Conservation (phyloP, 73 alveolate species). For the Uronychia binucleata region DNA sequence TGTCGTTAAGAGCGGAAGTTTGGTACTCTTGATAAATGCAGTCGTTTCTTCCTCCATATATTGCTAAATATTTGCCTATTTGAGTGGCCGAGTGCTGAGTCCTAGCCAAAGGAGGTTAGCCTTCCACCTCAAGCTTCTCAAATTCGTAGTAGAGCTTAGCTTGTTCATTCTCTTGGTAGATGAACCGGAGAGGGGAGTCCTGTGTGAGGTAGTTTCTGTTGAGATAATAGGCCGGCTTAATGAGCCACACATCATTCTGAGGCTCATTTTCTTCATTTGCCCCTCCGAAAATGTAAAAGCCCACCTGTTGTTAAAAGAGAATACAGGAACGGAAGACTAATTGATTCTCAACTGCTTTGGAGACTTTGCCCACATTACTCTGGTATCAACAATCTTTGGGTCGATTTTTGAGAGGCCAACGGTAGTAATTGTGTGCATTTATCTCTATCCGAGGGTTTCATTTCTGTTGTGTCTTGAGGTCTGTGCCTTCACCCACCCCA, state of each 20-base stretch:
- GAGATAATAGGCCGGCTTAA: conserved; percentile 2
- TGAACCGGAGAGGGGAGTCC: not conserved
- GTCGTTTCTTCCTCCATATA: conserved; percentile 52
- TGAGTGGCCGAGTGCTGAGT: not conserved
- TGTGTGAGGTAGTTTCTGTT: not conserved
- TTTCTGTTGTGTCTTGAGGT: not conserved
- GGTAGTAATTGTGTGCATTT: not conserved
- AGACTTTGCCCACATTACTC: conserved; percentile 10
- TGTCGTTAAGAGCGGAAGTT: conserved; percentile 42
- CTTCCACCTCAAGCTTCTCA: not conserved
- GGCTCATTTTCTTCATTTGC: not conserved
- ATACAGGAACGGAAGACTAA: no score
- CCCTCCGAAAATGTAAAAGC: conserved; percentile 37
- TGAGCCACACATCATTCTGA: conserved; percentile 19
- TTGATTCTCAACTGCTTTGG: no score
- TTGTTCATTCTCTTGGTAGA: not conserved
- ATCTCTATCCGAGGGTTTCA: not conserved
- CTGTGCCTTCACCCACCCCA: not conserved
- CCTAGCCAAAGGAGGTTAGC: conserved; percentile 3
- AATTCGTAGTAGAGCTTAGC: conserved; percentile 5
- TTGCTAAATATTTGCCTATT: not conserved
- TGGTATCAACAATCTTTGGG: no score
- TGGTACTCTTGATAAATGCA: conserved; percentile 21
- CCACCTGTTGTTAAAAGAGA: not conserved
- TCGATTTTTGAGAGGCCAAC: no score